These are phyloP conservation scores for Calonectria fujianensis DNA, from an alignment of 2,329 filamentous ascomycete genomes.

Conservation along the genomic window DNA sequence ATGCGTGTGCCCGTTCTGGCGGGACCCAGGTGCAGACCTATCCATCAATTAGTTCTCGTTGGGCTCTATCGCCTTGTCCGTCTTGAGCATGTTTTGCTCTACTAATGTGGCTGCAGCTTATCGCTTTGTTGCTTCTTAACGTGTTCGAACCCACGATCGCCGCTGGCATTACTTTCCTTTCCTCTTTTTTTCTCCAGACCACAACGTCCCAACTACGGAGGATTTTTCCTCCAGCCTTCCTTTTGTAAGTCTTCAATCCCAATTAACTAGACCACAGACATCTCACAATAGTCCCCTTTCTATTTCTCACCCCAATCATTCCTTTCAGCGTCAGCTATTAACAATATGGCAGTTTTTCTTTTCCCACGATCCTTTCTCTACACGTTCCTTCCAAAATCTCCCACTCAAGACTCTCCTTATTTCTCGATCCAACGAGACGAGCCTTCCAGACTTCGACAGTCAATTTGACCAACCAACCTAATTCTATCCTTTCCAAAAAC, in stretches of 20 bases:
- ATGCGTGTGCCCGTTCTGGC: not conserved
- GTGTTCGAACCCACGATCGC: constrained; percentile 43
- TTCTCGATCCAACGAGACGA: constrained; percentile 25
- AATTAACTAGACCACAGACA: not conserved
- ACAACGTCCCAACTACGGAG: constrained; percentile 40
- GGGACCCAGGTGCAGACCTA: constrained; percentile 35
- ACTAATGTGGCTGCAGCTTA: constrained; percentile 42
- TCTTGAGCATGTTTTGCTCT: constrained; percentile 38
- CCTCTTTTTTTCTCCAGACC: constrained; percentile 31
- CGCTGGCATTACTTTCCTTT: constrained; percentile 18
- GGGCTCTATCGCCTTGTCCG: constrained; percentile 46
- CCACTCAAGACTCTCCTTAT: constrained; percentile 25
- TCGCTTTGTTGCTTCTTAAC: constrained; percentile 38
- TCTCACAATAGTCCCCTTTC: not conserved
- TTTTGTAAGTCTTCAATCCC: constrained; percentile 32
- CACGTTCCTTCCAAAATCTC: constrained; percentile 13
- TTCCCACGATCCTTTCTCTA: constrained; percentile 23
- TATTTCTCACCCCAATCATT: not conserved
- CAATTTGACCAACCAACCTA: not conserved
- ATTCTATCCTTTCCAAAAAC: constrained; percentile 12
- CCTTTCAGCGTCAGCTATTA: not conserved
- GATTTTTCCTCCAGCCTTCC: constrained; percentile 25
- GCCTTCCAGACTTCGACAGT: constrained; percentile 15
- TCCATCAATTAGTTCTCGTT: constrained; percentile 32
- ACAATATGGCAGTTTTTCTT: constrained; percentile 3